phyloP scores from a whole-genome alignment of 495 filamentous ascomycete species.

The Xylaria sp. region DNA sequence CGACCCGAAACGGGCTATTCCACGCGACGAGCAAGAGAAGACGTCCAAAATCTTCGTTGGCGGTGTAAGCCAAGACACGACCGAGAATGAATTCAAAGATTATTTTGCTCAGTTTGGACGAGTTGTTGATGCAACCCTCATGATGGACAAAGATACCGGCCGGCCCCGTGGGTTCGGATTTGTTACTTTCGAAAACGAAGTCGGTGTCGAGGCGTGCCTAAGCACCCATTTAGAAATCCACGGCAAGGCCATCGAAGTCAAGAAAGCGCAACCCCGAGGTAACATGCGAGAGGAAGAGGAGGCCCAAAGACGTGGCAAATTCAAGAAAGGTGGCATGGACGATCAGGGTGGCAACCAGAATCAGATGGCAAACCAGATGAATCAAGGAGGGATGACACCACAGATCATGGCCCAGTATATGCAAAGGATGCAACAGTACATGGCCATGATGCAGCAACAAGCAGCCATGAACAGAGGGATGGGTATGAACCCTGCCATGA shows the following conservation, averaged over 20 bases:
- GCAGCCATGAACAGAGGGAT: slow-evolving; percentile 69
- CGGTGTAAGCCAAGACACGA: slow-evolving; percentile 95
- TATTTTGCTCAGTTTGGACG: slow-evolving; percentile 97
- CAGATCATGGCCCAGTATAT: slow-evolving; percentile 98
- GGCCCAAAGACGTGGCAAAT: slow-evolving; percentile 68
- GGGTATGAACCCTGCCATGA: slow-evolving; percentile 69
- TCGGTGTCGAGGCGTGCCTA: slow-evolving; percentile 90
- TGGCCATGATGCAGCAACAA: slow-evolving; percentile 89
- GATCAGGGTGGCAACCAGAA: slow-evolving; percentile 49
- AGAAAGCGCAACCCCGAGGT: slow-evolving; percentile 94
- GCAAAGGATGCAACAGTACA: slow-evolving; percentile 96
- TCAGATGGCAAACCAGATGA: slow-evolving; percentile 50
- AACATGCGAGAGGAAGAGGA: slow-evolving; percentile 94
- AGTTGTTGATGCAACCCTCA: slow-evolving; percentile 95
- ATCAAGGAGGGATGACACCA: slow-evolving; percentile 78
- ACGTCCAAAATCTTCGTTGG: slow-evolving; percentile 99
- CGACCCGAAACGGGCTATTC: slow-evolving; percentile 96
- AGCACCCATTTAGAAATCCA: slow-evolving; percentile 82
- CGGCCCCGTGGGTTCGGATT: slow-evolving; percentile 97
- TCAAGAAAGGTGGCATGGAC: slow-evolving; percentile 55
- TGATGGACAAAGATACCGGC: slow-evolving; percentile 99
- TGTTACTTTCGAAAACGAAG: slow-evolving; percentile 96
- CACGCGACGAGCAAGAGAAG: slow-evolving; percentile 95
- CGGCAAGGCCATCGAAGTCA: slow-evolving; percentile 96
- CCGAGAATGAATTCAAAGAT: slow-evolving; percentile 91